Conservation (phyloP, 106 monocot genomes). For the Phalaenopsis aphrodite region DNA sequence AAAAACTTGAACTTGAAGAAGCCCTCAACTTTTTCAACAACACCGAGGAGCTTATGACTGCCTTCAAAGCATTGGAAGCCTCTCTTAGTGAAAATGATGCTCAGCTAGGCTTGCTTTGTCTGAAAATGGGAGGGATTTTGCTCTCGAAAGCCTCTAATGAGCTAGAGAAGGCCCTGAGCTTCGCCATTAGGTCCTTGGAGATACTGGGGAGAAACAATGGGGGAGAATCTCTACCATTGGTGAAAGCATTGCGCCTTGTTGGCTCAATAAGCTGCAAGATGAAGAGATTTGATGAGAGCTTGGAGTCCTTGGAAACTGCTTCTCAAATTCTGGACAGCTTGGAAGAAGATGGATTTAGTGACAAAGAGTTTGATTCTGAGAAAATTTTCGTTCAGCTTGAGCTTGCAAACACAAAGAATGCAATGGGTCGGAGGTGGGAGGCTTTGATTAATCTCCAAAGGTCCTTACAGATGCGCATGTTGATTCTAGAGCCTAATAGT, state of each 20-base stretch:
- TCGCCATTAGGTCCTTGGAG: conserved; percentile 45
- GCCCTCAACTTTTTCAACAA: conserved; percentile 27
- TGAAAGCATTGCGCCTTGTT: conserved; percentile 46
- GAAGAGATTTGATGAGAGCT: conserved; percentile 44
- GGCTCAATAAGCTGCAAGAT: conserved; percentile 42
- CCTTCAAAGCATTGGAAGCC: conserved; percentile 36
- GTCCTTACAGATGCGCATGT: conserved; percentile 46
- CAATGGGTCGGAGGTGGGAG: conserved; percentile 59
- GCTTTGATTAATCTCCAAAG: conserved; percentile 42
- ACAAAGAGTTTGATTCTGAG: conserved; percentile 29
- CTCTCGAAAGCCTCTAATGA: conserved; percentile 26
- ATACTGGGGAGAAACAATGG: conserved; percentile 36
- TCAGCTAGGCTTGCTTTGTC: conserved; percentile 31
- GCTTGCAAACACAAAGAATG: conserved; percentile 61
- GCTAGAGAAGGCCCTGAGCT: conserved; percentile 34
- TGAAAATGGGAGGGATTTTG: conserved; percentile 51
- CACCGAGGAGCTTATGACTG: conserved; percentile 25
- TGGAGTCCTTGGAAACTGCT: conserved; percentile 63
- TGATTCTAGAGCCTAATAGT: conserved; percentile 36
- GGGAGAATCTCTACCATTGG: conserved; percentile 34
- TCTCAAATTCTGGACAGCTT: conserved; percentile 33
- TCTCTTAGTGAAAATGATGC: conserved; percentile 21
- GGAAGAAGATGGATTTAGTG: conserved; percentile 17
- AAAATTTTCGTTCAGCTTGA: conserved; percentile 39
- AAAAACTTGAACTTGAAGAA: not conserved